Conservation (phyloP, 2,329 filamentous ascomycete species). For the Fusarium sp. region DNA sequence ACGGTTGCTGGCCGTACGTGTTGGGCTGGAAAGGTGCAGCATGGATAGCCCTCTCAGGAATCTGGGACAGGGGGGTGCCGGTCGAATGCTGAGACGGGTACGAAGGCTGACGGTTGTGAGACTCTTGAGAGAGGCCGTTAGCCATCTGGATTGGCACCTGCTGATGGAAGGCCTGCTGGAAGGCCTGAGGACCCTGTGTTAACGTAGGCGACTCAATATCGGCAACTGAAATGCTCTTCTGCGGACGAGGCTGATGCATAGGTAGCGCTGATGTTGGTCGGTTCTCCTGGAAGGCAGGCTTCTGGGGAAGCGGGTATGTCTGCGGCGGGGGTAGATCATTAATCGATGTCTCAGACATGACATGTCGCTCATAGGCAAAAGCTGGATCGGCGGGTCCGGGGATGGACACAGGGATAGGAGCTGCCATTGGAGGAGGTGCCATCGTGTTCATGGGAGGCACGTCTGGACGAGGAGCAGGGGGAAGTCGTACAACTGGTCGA, state of each 20-base stretch:
- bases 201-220: slow-evolving; percentile 85
- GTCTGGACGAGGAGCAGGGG: slow-evolving; percentile 62
- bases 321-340: slow-evolving; percentile 65
- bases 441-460: slow-evolving; percentile 36
- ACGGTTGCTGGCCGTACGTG: slow-evolving; percentile 65
- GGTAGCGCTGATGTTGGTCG: slow-evolving; percentile 60
- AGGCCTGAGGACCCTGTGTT: slow-evolving; percentile 70
- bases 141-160: slow-evolving; percentile 82
- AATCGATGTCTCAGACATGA: slow-evolving; percentile 50
- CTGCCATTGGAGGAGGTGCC: slow-evolving; percentile 20
- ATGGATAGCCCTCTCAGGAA: slow-evolving; percentile 90
- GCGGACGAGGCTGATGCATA: slow-evolving; percentile 94
- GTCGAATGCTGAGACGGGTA: slow-evolving; percentile 74
- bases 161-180: slow-evolving; percentile 92
- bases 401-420: slow-evolving; percentile 1
- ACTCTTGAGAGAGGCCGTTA: slow-evolving; percentile 63
- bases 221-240: slow-evolving; percentile 91
- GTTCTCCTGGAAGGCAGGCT: slow-evolving; percentile 65
- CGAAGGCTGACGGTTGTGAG: slow-evolving; percentile 71
- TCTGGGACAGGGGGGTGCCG: slow-evolving; percentile 86
- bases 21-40: slow-evolving; percentile 88
- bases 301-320: slow-evolving; percentile 65
- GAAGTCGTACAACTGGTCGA: slow-evolving; percentile 82
- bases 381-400: slow-evolving; percentile 29
- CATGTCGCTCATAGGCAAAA: slow-evolving; percentile 27